Percentiles rank a stretch among this genome's conserved stretches.
These are phyloP conservation scores for Tuber microsphaerosporum DNA, from an alignment of 495 filamentous ascomycete genomes.

Conservation along the genomic window DNA sequence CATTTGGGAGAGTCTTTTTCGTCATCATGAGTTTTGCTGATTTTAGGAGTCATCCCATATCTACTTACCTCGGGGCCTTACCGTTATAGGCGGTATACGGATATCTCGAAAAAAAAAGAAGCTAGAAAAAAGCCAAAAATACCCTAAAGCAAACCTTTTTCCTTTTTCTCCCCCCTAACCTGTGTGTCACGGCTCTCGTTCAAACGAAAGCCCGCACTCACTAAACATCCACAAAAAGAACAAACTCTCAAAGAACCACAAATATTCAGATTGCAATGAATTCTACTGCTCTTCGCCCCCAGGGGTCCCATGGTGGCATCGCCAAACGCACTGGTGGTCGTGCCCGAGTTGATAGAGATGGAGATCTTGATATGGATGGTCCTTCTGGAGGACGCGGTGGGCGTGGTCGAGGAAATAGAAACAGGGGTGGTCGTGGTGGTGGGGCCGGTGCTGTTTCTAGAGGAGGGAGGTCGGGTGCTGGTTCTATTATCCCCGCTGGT, in stretches of 20 bases:
- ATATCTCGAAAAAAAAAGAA: background rate
- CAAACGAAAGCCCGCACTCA: background rate
- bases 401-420: constrained; percentile 14
- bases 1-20: constrained; percentile 18
- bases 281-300: constrained; percentile 32
- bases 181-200: constrained; percentile 6
- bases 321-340: constrained; percentile 55
- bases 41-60: constrained; percentile 14
- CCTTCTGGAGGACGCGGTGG: constrained; percentile 44
- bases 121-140: background rate
- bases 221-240: background rate
- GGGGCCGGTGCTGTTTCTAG: constrained; percentile 42
- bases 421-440: constrained; percentile 42
- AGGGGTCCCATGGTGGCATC: constrained; percentile 57
- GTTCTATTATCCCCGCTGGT: constrained; percentile 28
- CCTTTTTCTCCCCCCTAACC: background rate
- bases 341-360: constrained; percentile 63
- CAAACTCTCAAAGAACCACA: background rate
- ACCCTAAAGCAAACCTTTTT: constrained; percentile 5
- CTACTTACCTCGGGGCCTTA: background rate
- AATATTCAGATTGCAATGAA: constrained; percentile 20
- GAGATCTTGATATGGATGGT: constrained; percentile 72
- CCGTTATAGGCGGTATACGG: background rate
- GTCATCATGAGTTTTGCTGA: constrained; percentile 30
- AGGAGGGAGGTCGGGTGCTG: constrained; percentile 24